Base-by-base conservation (phyloP, 371 early-diverging fungal species). In the Syncephalis plumigaleata region DNA sequence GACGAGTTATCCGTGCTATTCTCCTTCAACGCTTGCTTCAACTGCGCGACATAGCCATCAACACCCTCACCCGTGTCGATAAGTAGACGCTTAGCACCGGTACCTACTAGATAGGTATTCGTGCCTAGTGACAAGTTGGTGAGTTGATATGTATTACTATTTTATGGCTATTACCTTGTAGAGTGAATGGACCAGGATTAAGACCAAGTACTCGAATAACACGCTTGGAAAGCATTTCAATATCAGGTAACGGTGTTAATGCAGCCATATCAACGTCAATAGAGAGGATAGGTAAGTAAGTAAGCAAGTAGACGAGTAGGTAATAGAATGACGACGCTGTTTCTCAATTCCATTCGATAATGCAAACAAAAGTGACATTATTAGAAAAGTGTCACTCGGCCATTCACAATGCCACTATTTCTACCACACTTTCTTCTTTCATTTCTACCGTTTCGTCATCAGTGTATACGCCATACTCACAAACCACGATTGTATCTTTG, bases 21-120 rank as follows among this genome's bases (percentile, higher is more conserved):
- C 3, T 50, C 57, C 42, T 70, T 54, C 15, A 90, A 57, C 1
- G 75, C 63, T 0, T 55, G 51, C 39, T 62, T 55, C 2, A 89
- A 60, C 0, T 70, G 55, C 0, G 61, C 50, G 1, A 70, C 46
- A 57, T 84, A 92, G 17, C 67, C 81, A 0, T 79, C 64, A 11
- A 71, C 58, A 18, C 91, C 91, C 46, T 83, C 75, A 20, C 89
- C 93, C 4, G 83, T 74, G 48, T 92, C 91, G 0, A 92, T 59
- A 4, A 92, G 66, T 1, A 85, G 50, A 23, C 86, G 77, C 24
- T 58, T 52, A 13, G 63, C 40, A 0, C 90, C 90, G 5, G 67
- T 61, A 9, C 93, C 93, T 21, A 90, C 63, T n/a, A 92, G 38
- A 54, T 90, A 92, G 0, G 86, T 87, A 55, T 92, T 92, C 38